These are phyloP conservation scores for Corchorus olitorius DNA, from an alignment of 345 rosid genomes.

Conservation along the genomic window DNA sequence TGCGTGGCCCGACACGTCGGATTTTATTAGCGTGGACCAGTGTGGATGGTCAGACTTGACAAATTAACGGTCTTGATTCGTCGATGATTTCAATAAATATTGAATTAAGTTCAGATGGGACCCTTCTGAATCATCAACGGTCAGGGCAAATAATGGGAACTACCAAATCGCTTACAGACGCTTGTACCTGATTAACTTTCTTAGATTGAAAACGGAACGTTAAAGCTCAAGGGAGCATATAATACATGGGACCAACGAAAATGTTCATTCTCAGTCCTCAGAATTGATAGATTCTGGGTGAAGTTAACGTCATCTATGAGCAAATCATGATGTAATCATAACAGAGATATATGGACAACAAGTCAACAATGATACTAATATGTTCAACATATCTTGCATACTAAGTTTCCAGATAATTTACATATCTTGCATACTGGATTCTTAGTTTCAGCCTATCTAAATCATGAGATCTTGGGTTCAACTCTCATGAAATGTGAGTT, in stretches of 20 bases:
- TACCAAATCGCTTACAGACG: background rate
- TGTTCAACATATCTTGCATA: background rate
- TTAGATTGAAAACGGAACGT: background rate
- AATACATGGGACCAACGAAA: background rate
- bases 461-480: too few relatives aligned
- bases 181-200: background rate
- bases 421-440: too few relatives aligned
- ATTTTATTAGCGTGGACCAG: constrained; percentile 14
- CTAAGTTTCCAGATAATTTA: too few relatives aligned
- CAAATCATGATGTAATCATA: background rate
- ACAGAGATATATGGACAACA: too few relatives aligned
- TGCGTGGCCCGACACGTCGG: background rate
- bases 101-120: background rate
- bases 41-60: background rate
- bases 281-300: background rate
- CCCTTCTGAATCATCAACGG: background rate
- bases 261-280: background rate
- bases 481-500: too few relatives aligned
- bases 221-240: background rate
- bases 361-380: background rate
- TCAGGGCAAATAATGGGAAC: background rate
- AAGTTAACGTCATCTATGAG: background rate
- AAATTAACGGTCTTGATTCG: background rate
- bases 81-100: background rate
- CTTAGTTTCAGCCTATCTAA: too few relatives aligned